Conservation (phyloP, 2,329 filamentous ascomycete genomes). For the Cladophialophora yegresii region DNA sequence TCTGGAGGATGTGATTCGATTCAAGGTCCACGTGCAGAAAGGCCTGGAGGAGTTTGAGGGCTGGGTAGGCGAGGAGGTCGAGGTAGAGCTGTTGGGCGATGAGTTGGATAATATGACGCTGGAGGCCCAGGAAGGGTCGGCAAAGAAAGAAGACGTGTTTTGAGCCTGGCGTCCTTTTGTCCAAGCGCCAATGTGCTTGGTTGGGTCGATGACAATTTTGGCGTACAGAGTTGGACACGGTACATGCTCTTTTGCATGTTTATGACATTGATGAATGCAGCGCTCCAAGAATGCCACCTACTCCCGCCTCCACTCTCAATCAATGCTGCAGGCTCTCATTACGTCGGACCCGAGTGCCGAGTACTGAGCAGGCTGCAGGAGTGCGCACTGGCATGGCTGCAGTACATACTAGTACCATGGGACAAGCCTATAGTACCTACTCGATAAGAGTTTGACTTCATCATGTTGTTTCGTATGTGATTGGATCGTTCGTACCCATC, state of each 20-base stretch:
- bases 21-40: conserved; percentile 96
- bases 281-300: too few species aligned
- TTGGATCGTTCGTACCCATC: too few species aligned
- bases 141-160: conserved; percentile 5
- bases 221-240: not conserved
- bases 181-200: not conserved
- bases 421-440: too few species aligned
- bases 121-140: conserved; percentile 13
- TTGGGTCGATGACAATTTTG: not conserved
- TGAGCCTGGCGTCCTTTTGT: not conserved
- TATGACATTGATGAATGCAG: not conserved
- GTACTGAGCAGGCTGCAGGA: too few species aligned
- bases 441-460: too few species aligned
- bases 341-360: too few species aligned
- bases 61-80: conserved; percentile 91
- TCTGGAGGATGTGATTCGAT: conserved; percentile 95
- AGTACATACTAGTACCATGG: too few species aligned
- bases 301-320: too few species aligned
- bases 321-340: too few species aligned
- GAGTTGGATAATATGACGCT: conserved; percentile 42
- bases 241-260: not conserved
- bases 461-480: too few species aligned
- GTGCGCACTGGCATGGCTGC: too few species aligned
- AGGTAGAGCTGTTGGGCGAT: conserved; percentile 73
- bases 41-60: conserved; percentile 90